Conservation (phyloP, 495 filamentous ascomycete genomes). For the Bacidia rubella region DNA sequence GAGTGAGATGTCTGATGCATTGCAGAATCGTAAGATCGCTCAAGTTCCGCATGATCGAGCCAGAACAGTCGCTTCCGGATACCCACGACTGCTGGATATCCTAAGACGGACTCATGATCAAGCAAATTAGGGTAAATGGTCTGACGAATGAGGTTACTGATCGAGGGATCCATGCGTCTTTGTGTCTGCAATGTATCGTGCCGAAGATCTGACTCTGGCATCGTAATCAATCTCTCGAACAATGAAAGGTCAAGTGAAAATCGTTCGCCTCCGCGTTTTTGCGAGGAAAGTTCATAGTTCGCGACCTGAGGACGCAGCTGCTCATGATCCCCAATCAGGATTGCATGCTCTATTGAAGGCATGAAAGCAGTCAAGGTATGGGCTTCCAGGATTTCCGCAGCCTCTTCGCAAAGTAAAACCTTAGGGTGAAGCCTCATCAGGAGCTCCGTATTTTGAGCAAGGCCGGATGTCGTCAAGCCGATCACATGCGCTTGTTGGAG, state of each 20-base stretch:
- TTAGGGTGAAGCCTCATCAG: slow-evolving; percentile 50
- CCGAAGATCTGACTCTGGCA: slow-evolving; percentile 31
- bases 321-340: slow-evolving; percentile 68
- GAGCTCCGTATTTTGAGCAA: slow-evolving; percentile 50
- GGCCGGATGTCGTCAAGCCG: slow-evolving; percentile 60
- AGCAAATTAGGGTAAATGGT: slow-evolving; percentile 51
- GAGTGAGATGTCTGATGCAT: slow-evolving; percentile 39
- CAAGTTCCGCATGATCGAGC: slow-evolving; percentile 50
- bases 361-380: slow-evolving; percentile 55
- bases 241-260: slow-evolving; percentile 52
- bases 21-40: slow-evolving; percentile 26
- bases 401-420: slow-evolving; percentile 65
- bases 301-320: slow-evolving; percentile 58
- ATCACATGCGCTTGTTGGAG: slow-evolving; percentile 42
- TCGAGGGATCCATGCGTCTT: slow-evolving; percentile 63
- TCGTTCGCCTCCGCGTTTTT: slow-evolving; percentile 36
- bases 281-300: slow-evolving; percentile 47
- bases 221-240: slow-evolving; percentile 53
- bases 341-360: slow-evolving; percentile 55
- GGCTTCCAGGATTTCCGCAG: slow-evolving; percentile 61
- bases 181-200: slow-evolving; percentile 51
- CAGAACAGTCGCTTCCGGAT: slow-evolving; percentile 57
- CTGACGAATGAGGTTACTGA: slow-evolving; percentile 42
- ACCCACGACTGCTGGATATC: slow-evolving; percentile 49
- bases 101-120: slow-evolving; percentile 37